Evolutionary conservation across 179 eudicot species (phyloP), one percentile per base, ranked within the genome.

Genomic region (Spergularia azorica): DNA sequence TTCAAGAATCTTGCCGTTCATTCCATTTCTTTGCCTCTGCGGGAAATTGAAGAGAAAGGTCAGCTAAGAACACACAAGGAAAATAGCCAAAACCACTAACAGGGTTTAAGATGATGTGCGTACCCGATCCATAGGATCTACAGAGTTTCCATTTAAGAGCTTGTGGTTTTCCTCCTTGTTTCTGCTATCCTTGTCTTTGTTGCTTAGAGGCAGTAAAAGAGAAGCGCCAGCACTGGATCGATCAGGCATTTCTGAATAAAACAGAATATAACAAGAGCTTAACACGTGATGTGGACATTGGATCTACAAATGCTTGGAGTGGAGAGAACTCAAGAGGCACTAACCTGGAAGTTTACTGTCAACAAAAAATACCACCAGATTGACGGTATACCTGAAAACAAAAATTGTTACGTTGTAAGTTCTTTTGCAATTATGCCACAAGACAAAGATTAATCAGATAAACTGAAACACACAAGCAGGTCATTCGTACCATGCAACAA

Each of bases 301-400:
- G n/a, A 4, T 4, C 5, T 3, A 43, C 1, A 18, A 65, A 62
- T 20, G 14, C 32, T 71, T 52, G 48, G 9, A 56, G 46, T 38
- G 55, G 2, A 52, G 26, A 68, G 10, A 14, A 71, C 46, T 5
- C 50, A 36, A 76, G 43, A 50, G 68, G 17, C 56, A 82, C 83
- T 67, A 39, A 93, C 98, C 98, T 87, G 96, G 96, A 77, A 94
- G 84, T 39, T 85, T 87, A 70, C 86, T 88, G 88, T 94, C 97
- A 8, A 92, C 36, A 77, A 92, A 94, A 89, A 87, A 94, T 32
- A 94, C 91, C 50, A 93, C 93, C 86, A 91, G 85, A 79, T 91
- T 93, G 52, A 92, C 97, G 0, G 98, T 89, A 77, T 91, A 95
- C 95, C 97, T 94, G 83, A 67, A 77, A 63, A 36, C 52, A 72